These are phyloP conservation scores for Tephrocybe sp. DNA, from an alignment of 768 basidiomycete species.

Conservation along the genomic window DNA sequence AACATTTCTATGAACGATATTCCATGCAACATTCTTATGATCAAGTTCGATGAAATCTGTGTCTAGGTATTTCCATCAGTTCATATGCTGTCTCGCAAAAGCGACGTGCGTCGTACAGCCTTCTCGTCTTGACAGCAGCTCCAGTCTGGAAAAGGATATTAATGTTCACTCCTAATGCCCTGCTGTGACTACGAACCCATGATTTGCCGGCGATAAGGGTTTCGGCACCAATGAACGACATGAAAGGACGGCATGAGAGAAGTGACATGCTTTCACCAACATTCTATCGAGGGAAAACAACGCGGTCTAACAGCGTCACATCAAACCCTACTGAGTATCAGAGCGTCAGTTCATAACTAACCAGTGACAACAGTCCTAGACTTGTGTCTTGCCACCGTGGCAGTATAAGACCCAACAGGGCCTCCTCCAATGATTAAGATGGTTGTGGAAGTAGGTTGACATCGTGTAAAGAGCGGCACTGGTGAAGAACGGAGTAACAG, in stretches of 20 bases:
- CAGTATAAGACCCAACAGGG: slow-evolving; percentile 48
- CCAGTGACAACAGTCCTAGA: no score
- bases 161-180: neutral
- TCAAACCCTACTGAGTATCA: slow-evolving; percentile 33
- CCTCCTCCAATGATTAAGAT: slow-evolving; percentile 46
- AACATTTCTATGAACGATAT: slow-evolving; percentile 45
- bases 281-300: slow-evolving; percentile 47
- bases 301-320: slow-evolving; percentile 49
- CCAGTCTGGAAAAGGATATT: slow-evolving; percentile 42
- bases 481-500: neutral
- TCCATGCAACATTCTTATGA: slow-evolving; percentile 54
- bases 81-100: no score
- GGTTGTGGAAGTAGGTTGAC: slow-evolving; percentile 26
- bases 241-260: slow-evolving; percentile 30
- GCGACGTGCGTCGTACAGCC: slow-evolving; percentile 42
- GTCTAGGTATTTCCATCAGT: slow-evolving; percentile 39
- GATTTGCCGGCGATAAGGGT: slow-evolving; percentile 24
- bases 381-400: slow-evolving; percentile 42
- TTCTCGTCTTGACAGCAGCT: slow-evolving; percentile 60
- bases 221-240: slow-evolving; percentile 33
- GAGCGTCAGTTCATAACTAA: slow-evolving; percentile 20
- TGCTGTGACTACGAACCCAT: slow-evolving; percentile 33
- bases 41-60: slow-evolving; percentile 58
- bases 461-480: no score
- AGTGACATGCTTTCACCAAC: slow-evolving; percentile 38